A percentile compares a stretch with the other conserved stretches of the same genome.
Evolutionary conservation across 257 asterid genomes (phyloP).

Genomic region (Dorcoceras hygrometricum): DNA sequence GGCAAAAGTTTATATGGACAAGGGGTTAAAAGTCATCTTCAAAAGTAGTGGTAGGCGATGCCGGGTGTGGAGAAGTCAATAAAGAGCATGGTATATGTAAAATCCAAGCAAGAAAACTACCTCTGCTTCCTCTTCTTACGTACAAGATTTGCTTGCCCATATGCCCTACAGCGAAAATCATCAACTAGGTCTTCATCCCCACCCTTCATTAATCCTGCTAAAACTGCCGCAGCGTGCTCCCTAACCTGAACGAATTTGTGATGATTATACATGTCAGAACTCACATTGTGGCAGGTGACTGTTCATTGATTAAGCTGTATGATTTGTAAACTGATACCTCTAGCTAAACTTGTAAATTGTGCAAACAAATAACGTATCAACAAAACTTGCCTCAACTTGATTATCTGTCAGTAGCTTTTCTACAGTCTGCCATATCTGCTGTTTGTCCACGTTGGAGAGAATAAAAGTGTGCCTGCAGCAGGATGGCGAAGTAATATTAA

Average conservation of each 20-base stretch:
- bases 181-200: constrained; percentile 68
- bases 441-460: constrained; percentile 64
- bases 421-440: constrained; percentile 79
- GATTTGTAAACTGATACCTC: not conserved
- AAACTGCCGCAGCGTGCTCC: constrained; percentile 99
- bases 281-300: constrained; percentile 15
- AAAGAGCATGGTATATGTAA: constrained; percentile 20
- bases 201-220: constrained; percentile 95
- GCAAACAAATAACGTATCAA: constrained; percentile 4
- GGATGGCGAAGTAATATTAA: constrained; percentile 23
- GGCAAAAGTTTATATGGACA: not conserved
- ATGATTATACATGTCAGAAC: constrained; percentile 20
- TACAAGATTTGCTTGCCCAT: constrained; percentile 60
- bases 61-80: not conserved
- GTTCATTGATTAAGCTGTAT: constrained; percentile 5
- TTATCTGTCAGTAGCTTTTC: constrained; percentile 81
- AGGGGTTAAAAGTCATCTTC: constrained; percentile 7
- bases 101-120: constrained; percentile 33
- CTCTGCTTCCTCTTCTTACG: constrained; percentile 69
- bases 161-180: constrained; percentile 84
- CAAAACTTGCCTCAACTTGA: constrained; percentile 84
- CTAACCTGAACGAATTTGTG: constrained; percentile 56
- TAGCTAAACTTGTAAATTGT: not conserved
- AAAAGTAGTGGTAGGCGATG: constrained; percentile 3
- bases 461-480: constrained; percentile 79